Percentiles rank a stretch among this genome's conserved stretches.
Evolutionary conservation across 495 filamentous ascomycete genomes (phyloP).

Genomic region (Neurospora tetraspora): DNA sequence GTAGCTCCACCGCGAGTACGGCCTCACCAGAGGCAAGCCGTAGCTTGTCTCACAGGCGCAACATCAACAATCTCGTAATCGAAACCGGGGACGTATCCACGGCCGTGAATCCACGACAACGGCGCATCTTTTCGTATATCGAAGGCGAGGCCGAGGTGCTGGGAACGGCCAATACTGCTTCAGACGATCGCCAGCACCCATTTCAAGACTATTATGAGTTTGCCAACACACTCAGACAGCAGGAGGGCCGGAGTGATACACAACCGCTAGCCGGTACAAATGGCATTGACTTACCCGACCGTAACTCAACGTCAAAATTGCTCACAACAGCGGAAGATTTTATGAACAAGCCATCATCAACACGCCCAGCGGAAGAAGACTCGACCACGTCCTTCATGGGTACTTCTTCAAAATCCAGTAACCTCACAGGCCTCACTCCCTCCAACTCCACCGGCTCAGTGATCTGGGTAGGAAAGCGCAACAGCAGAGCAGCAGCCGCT

Average conservation of each 20-base stretch:
- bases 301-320: background rate
- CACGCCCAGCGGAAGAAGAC: background rate
- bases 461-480: constrained; percentile 5
- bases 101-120: background rate
- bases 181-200: background rate
- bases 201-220: background rate
- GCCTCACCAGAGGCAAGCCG: background rate
- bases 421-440: background rate
- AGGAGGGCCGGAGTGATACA: background rate
- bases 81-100: background rate
- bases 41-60: background rate
- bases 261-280: background rate
- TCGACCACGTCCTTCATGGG: background rate
- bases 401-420: background rate
- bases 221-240: background rate
- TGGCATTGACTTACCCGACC: background rate
- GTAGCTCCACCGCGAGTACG: background rate
- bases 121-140: background rate
- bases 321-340: background rate
- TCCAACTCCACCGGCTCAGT: constrained; percentile 5
- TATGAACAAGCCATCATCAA: background rate
- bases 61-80: background rate
- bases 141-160: background rate
- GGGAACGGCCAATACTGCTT: background rate
- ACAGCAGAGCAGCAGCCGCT: background rate